Evolutionary conservation across 768 basidiomycete genomes (phyloP).

Genomic region (Hypholoma fasciculare): DNA sequence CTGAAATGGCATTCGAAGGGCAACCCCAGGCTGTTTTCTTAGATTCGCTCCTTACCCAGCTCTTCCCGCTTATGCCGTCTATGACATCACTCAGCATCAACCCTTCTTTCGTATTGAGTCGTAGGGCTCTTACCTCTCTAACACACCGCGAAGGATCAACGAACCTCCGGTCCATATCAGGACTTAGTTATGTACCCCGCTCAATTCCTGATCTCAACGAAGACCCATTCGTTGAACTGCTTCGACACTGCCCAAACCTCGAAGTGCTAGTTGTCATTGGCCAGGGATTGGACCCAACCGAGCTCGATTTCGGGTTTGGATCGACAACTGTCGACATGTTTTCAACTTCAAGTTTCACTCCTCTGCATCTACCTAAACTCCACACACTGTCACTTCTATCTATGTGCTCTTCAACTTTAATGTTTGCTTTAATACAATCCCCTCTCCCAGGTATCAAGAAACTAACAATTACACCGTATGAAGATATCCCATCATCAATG

Average conservation of each 20-base stretch:
- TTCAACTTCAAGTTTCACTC: slow-evolving; percentile 34
- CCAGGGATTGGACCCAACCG: slow-evolving; percentile 53
- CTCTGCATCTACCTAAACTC: slow-evolving; percentile 57
- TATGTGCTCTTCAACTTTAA: slow-evolving; percentile 64
- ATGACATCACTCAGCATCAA: slow-evolving; percentile 54
- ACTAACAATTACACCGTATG: slow-evolving; percentile 72
- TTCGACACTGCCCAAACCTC: slow-evolving; percentile 55
- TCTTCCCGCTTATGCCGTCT: slow-evolving; percentile 73
- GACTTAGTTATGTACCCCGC: slow-evolving; percentile 50
- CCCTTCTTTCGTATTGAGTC: slow-evolving; percentile 59
- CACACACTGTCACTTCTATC: slow-evolving; percentile 63
- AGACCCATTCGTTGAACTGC: slow-evolving; percentile 58
- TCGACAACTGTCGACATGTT: slow-evolving; percentile 18
- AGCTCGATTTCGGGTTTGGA: slow-evolving; percentile 38
- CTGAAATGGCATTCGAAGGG: slow-evolving; percentile 44
- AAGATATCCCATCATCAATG: slow-evolving; percentile 62
- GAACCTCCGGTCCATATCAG: slow-evolving; percentile 52
- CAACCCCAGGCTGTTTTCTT: slow-evolving; percentile 50
- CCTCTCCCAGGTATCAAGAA: slow-evolving; percentile 63
- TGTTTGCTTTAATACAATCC: slow-evolving; percentile 57
- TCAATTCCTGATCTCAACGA: slow-evolving; percentile 36
- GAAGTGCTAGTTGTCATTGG: slow-evolving; percentile 67
- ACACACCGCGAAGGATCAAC: slow-evolving; percentile 48
- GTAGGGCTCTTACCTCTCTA: slow-evolving; percentile 54
- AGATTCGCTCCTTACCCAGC: slow-evolving; percentile 60